These are phyloP conservation scores for Mycotypha africana DNA, from an alignment of 371 early-diverging fungal genomes.

Conservation along the genomic window DNA sequence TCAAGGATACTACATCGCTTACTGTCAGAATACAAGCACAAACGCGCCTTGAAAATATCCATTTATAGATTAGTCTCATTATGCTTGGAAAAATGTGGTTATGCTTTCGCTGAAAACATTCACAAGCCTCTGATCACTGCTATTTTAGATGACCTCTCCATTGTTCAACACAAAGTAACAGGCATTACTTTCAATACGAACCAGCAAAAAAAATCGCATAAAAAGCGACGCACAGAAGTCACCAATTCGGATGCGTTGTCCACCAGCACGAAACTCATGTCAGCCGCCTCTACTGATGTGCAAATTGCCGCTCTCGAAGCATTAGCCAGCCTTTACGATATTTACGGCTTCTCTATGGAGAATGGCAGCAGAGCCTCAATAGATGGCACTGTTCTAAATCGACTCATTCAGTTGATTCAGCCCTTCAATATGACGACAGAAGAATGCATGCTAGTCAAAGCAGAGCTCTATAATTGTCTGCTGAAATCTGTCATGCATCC, in stretches of 20 bases:
- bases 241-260: conserved; percentile 33
- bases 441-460: conserved; percentile 17
- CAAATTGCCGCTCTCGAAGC: conserved; percentile 25
- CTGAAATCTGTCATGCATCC: conserved; percentile 35
- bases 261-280: conserved; percentile 9
- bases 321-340: conserved; percentile 12
- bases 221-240: conserved; percentile 32
- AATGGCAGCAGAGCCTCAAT: conserved; percentile 15
- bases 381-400: conserved; percentile 23
- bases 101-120: conserved; percentile 31
- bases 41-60: conserved; percentile 28
- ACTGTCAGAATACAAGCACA: conserved; percentile 33
- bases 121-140: conserved; percentile 26
- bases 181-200: neutral
- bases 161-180: conserved; percentile 13
- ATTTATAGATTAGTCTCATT: conserved; percentile 32
- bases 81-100: conserved; percentile 42
- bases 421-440: conserved; percentile 13
- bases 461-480: conserved; percentile 31
- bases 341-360: conserved; percentile 31
- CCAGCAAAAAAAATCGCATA: conserved; percentile 23
- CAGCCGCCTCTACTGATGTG: conserved; percentile 18
- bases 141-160: conserved; percentile 25
- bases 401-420: conserved; percentile 24
- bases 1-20: conserved; percentile 34